Evolutionary conservation across 805 yeast species (phyloP), one percentile per base, ranked within the genome.

Genomic region (Saccharomyces jurei): DNA sequence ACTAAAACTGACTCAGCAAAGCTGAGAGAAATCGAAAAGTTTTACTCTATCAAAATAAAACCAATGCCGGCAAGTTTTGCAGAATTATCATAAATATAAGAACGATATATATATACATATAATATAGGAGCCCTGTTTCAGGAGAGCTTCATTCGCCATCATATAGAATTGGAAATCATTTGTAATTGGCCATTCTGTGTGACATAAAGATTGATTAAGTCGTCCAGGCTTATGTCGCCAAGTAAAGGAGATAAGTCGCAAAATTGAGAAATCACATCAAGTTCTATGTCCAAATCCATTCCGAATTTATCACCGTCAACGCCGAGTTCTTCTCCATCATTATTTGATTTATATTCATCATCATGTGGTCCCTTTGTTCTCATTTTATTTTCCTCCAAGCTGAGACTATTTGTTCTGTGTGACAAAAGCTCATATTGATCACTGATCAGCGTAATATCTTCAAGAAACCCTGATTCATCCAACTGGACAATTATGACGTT

Each of bases 21-120:
- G 69, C 77, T 91, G 77, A 83, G 86, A 70, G 96, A 87, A 71
- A 83, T 94, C 61, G 97, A 92, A 77, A 85, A 79, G 71, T 89
- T 84, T 77, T 92, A 92, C 80, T 81, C 86, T 64, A 89, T 95
- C 52, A 87, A 86, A 76, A 89, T 92, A 60, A 88, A 83, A 63
- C 96, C 92, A 74, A 88, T 94, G 92, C 99, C 99, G 54, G 87
- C 82, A 62, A 80, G 80, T 67, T 71, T 84, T 65, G 79, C 80
- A 60, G 74, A 81, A 57, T 69, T 80, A 64, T 77, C 63, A 17
- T 59, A 54, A 13, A 8, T 6, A 14, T 30, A 26, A 26, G 25
- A n/a, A 13, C 17, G 2, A 46, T 10, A 31, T 17, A 50, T 17
- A 22, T n/a, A 47, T 3, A 47, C 31, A 21, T 5, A 27, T 25